Evolutionary conservation across 805 yeast species (phyloP).

Genomic region (Candida taoyuanica): DNA sequence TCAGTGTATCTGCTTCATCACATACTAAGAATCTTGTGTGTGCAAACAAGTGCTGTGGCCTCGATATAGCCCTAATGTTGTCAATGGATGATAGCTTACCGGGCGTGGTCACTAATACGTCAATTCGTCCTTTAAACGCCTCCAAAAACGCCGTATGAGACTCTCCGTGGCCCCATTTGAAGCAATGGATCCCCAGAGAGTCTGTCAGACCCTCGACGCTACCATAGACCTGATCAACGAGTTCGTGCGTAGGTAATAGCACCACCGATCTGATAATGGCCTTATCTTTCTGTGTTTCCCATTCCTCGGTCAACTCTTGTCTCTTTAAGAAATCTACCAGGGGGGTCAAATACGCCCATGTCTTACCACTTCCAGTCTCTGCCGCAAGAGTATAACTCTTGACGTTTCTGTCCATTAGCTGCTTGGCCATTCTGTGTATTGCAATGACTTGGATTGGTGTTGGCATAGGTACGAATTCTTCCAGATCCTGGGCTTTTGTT

Average conservation of each 20-base stretch:
- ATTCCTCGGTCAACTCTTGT: constrained; percentile 35
- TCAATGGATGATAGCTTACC: constrained; percentile 50
- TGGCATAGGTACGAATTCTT: constrained; percentile 37
- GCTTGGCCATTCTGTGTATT: constrained; percentile 35
- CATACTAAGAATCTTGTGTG: constrained; percentile 60
- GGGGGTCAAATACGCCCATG: constrained; percentile 86
- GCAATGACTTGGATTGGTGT: constrained; percentile 84
- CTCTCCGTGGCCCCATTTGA: constrained; percentile 61
- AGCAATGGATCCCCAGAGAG: constrained; percentile 39
- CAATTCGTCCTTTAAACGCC: constrained; percentile 51
- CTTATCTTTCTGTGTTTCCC: constrained; percentile 31
- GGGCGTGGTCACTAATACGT: constrained; percentile 83
- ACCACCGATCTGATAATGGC: constrained; percentile 63
- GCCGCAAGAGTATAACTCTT: constrained; percentile 82
- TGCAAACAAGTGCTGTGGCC: constrained; percentile 36
- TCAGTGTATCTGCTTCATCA: constrained; percentile 92
- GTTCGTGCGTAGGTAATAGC: constrained; percentile 86
- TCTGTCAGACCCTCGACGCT: constrained; percentile 32
- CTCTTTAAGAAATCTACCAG: constrained; percentile 62
- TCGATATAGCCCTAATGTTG: constrained; percentile 31
- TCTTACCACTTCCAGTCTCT: constrained; percentile 96
- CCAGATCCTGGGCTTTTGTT: constrained; percentile 9
- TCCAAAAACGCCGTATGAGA: constrained; percentile 49
- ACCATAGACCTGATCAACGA: constrained; percentile 71
- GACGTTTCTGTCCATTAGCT: constrained; percentile 35